These are phyloP conservation scores for Boletus bicolor DNA, from an alignment of 768 basidiomycete genomes.

Conservation along the genomic window DNA sequence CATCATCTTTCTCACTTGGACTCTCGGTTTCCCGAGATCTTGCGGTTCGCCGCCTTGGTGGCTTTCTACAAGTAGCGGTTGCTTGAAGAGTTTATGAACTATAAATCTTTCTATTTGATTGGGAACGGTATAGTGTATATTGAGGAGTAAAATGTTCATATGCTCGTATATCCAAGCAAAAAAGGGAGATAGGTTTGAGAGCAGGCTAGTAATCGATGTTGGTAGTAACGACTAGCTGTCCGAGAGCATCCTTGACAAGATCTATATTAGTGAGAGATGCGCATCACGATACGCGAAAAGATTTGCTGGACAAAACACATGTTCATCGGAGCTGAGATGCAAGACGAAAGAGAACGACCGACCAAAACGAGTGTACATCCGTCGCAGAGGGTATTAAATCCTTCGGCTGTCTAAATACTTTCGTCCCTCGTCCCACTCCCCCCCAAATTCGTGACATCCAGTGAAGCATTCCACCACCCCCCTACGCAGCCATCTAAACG, in stretches of 20 bases:
- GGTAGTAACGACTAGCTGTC: conserved; percentile 18
- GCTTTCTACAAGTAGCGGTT: background rate
- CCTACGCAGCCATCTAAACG: background rate
- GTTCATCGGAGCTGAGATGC: conserved; percentile 8
- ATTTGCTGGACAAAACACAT: conserved; percentile 11
- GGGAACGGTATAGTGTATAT: conserved; percentile 24
- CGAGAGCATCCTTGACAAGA: conserved; percentile 18
- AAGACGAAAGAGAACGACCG: conserved; percentile 9
- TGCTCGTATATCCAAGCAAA: conserved; percentile 20
- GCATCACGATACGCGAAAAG: conserved; percentile 7
- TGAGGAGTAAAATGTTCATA: conserved; percentile 25
- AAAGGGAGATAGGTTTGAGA: background rate
- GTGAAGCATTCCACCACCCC: background rate
- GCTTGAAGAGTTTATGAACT: conserved; percentile 3
- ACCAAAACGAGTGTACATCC: conserved; percentile 29
- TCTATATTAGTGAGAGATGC: conserved; percentile 24
- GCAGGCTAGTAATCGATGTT: conserved; percentile 9
- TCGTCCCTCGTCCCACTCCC: conserved; percentile 6
- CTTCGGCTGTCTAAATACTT: conserved; percentile 14
- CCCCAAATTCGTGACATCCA: conserved; percentile 12
- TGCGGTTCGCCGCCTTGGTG: background rate
- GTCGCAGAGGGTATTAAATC: conserved; percentile 15
- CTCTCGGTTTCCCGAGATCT: background rate
- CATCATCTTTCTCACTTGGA: background rate
- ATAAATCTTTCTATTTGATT: conserved; percentile 21